A percentile compares a stretch with the other conserved stretches of the same genome.
Conservation (phyloP, 2,329 filamentous ascomycete genomes). For the Colletotrichum theobromicola region DNA sequence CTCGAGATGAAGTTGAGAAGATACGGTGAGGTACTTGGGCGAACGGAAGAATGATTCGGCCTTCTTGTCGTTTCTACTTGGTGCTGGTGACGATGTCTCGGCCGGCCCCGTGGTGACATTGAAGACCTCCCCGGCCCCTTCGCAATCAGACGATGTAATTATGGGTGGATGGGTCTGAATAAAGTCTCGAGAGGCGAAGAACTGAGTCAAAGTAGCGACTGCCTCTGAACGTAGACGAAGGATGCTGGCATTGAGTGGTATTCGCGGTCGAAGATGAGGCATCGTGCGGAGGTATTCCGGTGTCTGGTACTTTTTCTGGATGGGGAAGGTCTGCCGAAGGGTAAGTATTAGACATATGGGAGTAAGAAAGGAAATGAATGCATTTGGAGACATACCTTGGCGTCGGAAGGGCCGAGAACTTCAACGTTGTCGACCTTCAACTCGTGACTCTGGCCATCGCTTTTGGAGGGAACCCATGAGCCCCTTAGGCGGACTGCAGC, state of each 20-base stretch:
- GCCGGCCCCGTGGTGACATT: conserved; percentile 58
- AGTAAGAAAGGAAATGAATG: neutral
- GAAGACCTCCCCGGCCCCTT: conserved; percentile 95
- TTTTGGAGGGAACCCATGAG: conserved; percentile 74
- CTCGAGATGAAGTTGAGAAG: conserved; percentile 92
- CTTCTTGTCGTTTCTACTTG: conserved; percentile 37
- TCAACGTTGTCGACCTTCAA: conserved; percentile 74
- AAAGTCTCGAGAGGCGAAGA: conserved; percentile 75
- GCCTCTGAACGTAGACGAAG: conserved; percentile 84
- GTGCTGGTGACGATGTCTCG: conserved; percentile 30
- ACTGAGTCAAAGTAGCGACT: conserved; percentile 73
- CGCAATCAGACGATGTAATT: conserved; percentile 96
- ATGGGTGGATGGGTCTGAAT: conserved; percentile 90
- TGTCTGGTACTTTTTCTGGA: conserved; percentile 96
- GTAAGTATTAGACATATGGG: neutral
- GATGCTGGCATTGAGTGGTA: conserved; percentile 80
- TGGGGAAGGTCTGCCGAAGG: conserved; percentile 74
- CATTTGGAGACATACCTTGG: conserved; percentile 64
- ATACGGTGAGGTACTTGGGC: conserved; percentile 95
- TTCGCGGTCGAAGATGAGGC: conserved; percentile 84
- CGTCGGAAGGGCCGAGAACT: conserved; percentile 78
- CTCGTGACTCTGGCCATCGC: conserved; percentile 77
- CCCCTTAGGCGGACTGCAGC: conserved; percentile 80
- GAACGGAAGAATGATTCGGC: conserved; percentile 75
- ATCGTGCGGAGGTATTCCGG: conserved; percentile 87